A percentile compares a stretch with the other conserved stretches of the same genome.
Evolutionary conservation across 164 flowering plant species (phyloP).

Genomic region (Kalanchoe fedtschenkoi): DNA sequence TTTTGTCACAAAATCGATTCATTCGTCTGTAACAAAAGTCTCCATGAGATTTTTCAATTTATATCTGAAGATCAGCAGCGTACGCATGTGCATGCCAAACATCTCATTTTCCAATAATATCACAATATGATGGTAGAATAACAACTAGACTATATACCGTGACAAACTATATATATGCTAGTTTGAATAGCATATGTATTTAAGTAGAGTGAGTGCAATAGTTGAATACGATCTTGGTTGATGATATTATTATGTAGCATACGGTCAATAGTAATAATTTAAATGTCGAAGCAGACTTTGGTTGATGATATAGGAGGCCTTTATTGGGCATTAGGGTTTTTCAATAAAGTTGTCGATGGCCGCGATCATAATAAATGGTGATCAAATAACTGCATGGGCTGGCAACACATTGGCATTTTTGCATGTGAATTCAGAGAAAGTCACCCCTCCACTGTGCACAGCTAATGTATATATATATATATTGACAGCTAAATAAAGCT

Average conservation of each 20-base stretch:
- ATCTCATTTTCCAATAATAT: too few species aligned
- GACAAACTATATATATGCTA: background rate
- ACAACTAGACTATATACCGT: background rate
- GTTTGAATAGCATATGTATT: too few species aligned
- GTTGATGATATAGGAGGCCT: background rate
- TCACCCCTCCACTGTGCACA: too few species aligned
- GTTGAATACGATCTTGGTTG: too few species aligned
- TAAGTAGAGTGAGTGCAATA: too few species aligned
- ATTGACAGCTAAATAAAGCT: too few species aligned
- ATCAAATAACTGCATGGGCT: constrained; percentile 2
- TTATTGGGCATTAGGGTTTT: background rate
- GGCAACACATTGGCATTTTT: background rate
- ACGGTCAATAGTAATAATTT: too few species aligned
- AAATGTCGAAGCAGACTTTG: background rate
- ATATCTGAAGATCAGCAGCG: background rate
- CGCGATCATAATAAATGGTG: background rate
- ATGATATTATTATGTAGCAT: too few species aligned
- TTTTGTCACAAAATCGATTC: background rate
- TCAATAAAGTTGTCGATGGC: background rate
- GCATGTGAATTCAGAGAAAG: constrained; percentile 2
- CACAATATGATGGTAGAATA: background rate
- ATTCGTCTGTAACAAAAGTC: background rate
- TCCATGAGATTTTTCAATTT: background rate
- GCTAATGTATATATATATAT: too few species aligned
- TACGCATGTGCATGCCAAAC: too few species aligned